Evolutionary conservation across 441 rosid genomes (phyloP).

Genomic region (Croton setiger): DNA sequence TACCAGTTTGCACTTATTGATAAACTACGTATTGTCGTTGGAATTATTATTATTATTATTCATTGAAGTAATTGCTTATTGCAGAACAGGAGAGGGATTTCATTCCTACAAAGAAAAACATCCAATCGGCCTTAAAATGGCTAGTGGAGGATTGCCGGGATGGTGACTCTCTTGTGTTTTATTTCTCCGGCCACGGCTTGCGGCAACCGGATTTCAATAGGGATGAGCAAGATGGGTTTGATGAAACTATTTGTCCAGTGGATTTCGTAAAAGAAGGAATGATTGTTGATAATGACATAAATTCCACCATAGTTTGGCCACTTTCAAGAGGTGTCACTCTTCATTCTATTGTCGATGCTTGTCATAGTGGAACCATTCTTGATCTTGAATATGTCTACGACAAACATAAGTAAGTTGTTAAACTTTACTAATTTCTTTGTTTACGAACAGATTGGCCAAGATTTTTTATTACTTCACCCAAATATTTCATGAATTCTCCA

Average conservation of each 20-base stretch:
- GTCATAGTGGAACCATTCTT: slow-evolving; percentile 62
- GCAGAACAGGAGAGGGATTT: slow-evolving; percentile 33
- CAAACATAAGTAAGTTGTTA: slow-evolving; percentile 24
- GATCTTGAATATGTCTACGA: slow-evolving; percentile 41
- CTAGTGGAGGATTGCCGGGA: slow-evolving; percentile 32
- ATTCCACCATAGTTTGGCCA: slow-evolving; percentile 44
- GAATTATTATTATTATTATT: too few relatives aligned
- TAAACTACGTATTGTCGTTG: too few relatives aligned
- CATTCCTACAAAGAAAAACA: slow-evolving; percentile 51
- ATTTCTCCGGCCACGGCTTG: slow-evolving; percentile 53
- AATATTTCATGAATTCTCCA: too few relatives aligned
- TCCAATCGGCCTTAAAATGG: slow-evolving; percentile 37
- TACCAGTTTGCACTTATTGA: too few relatives aligned
- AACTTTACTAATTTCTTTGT: too few relatives aligned
- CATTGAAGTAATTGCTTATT: not conserved
- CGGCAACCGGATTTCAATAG: slow-evolving; percentile 32
- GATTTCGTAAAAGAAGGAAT: slow-evolving; percentile 43
- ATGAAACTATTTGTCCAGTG: slow-evolving; percentile 50
- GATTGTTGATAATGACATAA: slow-evolving; percentile 45
- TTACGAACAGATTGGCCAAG: too few relatives aligned
- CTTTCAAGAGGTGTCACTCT: slow-evolving; percentile 44
- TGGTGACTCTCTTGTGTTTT: slow-evolving; percentile 48
- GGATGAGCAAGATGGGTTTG: slow-evolving; percentile 52
- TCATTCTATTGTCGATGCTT: slow-evolving; percentile 58
- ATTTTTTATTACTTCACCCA: too few relatives aligned